Base-by-base conservation (phyloP, 306 rosid genomes). In the Nissolia schottii region DNA sequence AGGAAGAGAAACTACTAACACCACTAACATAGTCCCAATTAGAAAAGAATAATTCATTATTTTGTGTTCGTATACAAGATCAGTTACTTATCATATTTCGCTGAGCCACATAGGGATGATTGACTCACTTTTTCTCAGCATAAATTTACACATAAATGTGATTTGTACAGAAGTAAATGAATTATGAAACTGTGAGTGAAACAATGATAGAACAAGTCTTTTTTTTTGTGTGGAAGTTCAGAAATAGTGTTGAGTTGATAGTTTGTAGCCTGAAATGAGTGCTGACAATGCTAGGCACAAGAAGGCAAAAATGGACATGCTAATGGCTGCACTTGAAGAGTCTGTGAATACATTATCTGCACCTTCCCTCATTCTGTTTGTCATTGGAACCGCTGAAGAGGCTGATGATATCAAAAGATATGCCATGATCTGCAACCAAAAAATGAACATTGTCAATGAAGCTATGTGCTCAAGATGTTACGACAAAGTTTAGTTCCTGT, bases 361-460 rank as follows among this genome's bases (percentile, higher is more conserved):
- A 3, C 80, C 76, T 83, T 77, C 89, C 55, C 97, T 81, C 85
- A 91, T 77, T n/a, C 80, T 78, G 25, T 91, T 81, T 70, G 91
- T 95, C 48, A 84, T 0, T 2, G 98, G 95, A 67, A 80, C 57
- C 0, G 92, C 95, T 0, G 96, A 45, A 19, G 98, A 94, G 2
- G 91, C 84, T 4, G 97, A 68, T 43, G 98, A 94, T 51, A 94
- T 79, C 85, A 89, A 51, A 18, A 94, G 77, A 75, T 89, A 91
- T 3, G 98, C 91, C 79, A 82, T 79, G 15, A 91, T 77, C 98
- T 94, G 87, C 76, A 77, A 59, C 19, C 12, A 70, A 67, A 67
- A 25, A n/a, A n/a, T n/a, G n/a, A n/a, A 61, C 4, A 18, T 64
- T 14, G 45, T 6, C 48, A 45, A 18, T 64, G 31, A 70, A 28